Base-by-base conservation (phyloP, 768 basidiomycete species). In the Boletus sensibilis region DNA sequence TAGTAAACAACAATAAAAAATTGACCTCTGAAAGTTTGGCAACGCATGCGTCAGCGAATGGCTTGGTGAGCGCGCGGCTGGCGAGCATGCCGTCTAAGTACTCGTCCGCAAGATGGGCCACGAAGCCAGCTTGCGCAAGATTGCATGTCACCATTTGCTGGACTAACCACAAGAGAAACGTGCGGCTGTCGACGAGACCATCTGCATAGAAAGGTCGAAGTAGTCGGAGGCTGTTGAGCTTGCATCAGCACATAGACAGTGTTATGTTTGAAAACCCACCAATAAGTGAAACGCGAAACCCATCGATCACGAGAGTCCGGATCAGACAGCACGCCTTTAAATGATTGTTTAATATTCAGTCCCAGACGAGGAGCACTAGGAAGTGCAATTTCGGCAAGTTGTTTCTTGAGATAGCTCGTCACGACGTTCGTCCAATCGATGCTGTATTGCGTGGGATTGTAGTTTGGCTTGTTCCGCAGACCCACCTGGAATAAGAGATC, bases 391-490 rank as follows among this genome's bases (percentile, higher is more conserved):
- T 92, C 89, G 6, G 77, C 76, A 11, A 94, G 75, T 62, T 90
- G 90, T 64, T 92, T 93, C 75, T 88, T 91, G 72, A 94, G 75
- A 64, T 92, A 90, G 49, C 84, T 79, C 0, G 88, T 91, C 33
- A 94, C 82, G 9, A 90, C 80, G 63, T 84, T 88, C 2, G 92
- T 86, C 90, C 91, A 92, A 55, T 94, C 91, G 16, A 88, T 71
- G 59, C 90, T 92, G 66, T 94, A 92, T 63, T 89, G 90, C 6
- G 81, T 86, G 1, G 90, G 89, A 62, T 90, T 86, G 69, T 90
- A 92, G n/a, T 81, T 70, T 4, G 89, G 87, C 64, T 88, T 90
- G 62, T 90, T 88, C 41, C 88, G 79, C 40, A 90, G 72, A 29
- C 87, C 89, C 21, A 87, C 83, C 90, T 90, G 58, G 47, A 33